These are phyloP conservation scores for Solanum verrucosum DNA, from an alignment of 257 asterid genomes.

Conservation along the genomic window DNA sequence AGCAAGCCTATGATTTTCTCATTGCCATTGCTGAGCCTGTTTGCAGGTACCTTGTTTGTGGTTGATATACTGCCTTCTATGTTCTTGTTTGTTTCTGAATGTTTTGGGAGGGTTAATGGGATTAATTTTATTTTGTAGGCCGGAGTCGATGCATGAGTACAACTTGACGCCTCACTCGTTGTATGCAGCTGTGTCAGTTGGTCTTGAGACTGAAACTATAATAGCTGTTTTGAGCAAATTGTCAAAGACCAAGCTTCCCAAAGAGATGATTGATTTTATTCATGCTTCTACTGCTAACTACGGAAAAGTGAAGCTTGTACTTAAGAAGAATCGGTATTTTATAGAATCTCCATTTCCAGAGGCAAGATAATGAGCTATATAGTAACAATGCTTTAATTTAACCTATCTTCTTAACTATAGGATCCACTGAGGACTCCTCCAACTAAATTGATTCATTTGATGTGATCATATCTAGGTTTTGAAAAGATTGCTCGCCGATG, in stretches of 20 bases:
- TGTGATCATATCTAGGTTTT: constrained; percentile 47
- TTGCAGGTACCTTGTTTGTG: constrained; percentile 49
- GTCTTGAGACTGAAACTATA: constrained; percentile 94
- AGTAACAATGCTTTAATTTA: background rate
- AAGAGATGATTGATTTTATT: constrained; percentile 89
- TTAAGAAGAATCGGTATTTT: constrained; percentile 84
- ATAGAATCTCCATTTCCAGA: constrained; percentile 95
- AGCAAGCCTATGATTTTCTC: constrained; percentile 96
- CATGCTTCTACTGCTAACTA: constrained; percentile 90
- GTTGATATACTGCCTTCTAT: background rate
- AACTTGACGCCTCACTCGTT: constrained; percentile 94
- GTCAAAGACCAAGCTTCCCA: constrained; percentile 89
- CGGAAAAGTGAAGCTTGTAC: constrained; percentile 96
- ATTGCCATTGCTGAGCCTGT: constrained; percentile 98
- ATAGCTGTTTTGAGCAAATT: constrained; percentile 77
- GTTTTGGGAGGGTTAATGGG: background rate
- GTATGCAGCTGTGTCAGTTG: constrained; percentile 93
- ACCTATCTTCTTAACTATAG: background rate
- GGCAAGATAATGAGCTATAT: constrained; percentile 34
- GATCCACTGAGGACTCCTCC: background rate
- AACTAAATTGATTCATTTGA: background rate
- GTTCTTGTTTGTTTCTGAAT: background rate
- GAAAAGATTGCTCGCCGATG: constrained; percentile 71
- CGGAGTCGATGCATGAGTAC: constrained; percentile 98
- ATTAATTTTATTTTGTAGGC: constrained; percentile 43